A percentile compares a stretch with the other conserved stretches of the same genome.
Evolutionary conservation across 768 basidiomycete genomes (phyloP).

Genomic region (Panaeolus cyanescens): DNA sequence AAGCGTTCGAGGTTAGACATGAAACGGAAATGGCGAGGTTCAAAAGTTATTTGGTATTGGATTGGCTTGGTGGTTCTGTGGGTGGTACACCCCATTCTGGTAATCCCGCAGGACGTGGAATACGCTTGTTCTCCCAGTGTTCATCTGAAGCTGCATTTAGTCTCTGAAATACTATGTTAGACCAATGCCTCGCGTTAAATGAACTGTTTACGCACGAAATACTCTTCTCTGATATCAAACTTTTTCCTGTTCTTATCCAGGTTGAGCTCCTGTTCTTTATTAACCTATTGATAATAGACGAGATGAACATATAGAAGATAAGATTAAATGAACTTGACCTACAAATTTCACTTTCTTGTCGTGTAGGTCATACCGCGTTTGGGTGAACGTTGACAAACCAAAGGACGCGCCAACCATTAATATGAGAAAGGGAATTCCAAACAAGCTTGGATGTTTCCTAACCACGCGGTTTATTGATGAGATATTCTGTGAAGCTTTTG

Average conservation of each 20-base stretch:
- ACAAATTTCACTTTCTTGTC: slow-evolving; percentile 78
- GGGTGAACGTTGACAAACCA: slow-evolving; percentile 80
- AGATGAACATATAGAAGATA: not conserved
- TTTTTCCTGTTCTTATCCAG: slow-evolving; percentile 71
- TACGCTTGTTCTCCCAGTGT: slow-evolving; percentile 87
- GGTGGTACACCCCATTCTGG: slow-evolving; percentile 94
- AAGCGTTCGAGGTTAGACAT: not conserved
- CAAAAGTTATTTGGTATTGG: not conserved
- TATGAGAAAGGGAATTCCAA: slow-evolving; percentile 86
- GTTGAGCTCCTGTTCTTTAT: slow-evolving; percentile 77
- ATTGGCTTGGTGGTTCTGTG: slow-evolving; percentile 42
- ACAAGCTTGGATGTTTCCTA: slow-evolving; percentile 66
- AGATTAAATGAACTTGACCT: slow-evolving; percentile 12
- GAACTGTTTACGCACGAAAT: slow-evolving; percentile 72
- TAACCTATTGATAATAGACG: slow-evolving; percentile 42
- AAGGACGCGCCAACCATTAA: slow-evolving; percentile 88
- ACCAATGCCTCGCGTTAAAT: not conserved
- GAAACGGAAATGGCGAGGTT: not conserved
- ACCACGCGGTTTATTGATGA: slow-evolving; percentile 44
- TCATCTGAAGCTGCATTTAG: slow-evolving; percentile 62
- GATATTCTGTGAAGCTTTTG: slow-evolving; percentile 42
- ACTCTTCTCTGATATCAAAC: slow-evolving; percentile 94
- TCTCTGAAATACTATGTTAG: slow-evolving; percentile 43
- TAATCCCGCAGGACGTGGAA: slow-evolving; percentile 81
- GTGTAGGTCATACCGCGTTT: slow-evolving; percentile 89